Percentiles rank a stretch among this genome's conserved stretches.
phyloP scores from a whole-genome alignment of 495 filamentous ascomycete species.

The Podospora anserina region DNA sequence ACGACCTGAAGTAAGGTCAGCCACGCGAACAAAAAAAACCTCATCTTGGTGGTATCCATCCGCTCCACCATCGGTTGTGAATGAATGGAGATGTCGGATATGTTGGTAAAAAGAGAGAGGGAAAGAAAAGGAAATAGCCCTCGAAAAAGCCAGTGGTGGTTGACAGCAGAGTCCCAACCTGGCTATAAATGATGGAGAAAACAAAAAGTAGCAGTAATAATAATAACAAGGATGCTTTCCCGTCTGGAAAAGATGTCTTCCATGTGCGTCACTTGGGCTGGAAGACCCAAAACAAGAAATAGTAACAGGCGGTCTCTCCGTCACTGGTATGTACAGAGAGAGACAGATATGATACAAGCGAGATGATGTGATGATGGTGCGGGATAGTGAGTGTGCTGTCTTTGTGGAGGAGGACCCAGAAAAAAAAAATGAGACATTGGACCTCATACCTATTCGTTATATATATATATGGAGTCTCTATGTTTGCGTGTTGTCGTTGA shows the following conservation, averaged over 20 bases:
- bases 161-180: background rate
- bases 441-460: background rate
- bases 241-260: background rate
- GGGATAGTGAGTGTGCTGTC: background rate
- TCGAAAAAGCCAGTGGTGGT: background rate
- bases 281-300: slow-evolving; percentile 4
- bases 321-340: slow-evolving; percentile 2
- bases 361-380: background rate
- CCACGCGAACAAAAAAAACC: slow-evolving; percentile 4
- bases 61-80: background rate
- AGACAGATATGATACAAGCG: background rate
- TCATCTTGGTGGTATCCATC: background rate
- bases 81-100: background rate
- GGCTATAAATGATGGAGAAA: slow-evolving; percentile 3
- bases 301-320: background rate
- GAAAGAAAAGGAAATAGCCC: background rate
- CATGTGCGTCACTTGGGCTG: slow-evolving; percentile 1
- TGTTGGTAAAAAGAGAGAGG: too few species aligned
- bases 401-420: background rate
- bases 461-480: background rate
- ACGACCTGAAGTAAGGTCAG: slow-evolving; percentile 4
- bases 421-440: background rate
- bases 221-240: background rate
- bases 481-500: background rate
- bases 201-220: background rate